Base-by-base conservation (phyloP, 2,329 filamentous ascomycete species). In the Clonostachys solani region DNA sequence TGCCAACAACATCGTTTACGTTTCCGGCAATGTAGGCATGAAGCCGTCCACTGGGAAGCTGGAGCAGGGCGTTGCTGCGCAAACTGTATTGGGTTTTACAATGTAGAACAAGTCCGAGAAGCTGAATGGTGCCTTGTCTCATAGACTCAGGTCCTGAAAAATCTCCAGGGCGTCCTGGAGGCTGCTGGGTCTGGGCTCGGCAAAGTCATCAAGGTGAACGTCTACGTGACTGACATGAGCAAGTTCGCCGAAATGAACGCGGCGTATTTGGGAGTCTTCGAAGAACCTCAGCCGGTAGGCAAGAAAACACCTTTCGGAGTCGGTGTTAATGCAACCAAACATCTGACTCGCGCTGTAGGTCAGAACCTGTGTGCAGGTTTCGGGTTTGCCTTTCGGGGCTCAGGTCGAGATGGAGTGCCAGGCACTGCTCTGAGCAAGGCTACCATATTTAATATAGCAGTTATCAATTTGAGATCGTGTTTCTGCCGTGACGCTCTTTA, bases 361-460 rank as follows among this genome's bases (percentile, higher is more conserved):
- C 45, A 65, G 84, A 49, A 86, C 81, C 45, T 91, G 86, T 60
- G 85, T 91, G 19, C 85, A 86, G 0, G 87, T 90, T 12, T 82
- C 86, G 65, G 77, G 85, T 60, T 68, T 91, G 55, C 87, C 86
- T 3, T 79, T 87, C 58, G 78, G 79, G 12, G 84, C 86, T 8
- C 79, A 85, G 49, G 80, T 91, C 7, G 87, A 90, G 71, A 87
- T 91, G 59, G 86, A 91, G 69, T n/a, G n/a, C 13, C n/a, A n/a
- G n/a, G n/a, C n/a, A n/a, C n/a, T n/a, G n/a, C n/a, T n/a, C n/a
- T n/a, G n/a, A n/a, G n/a, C n/a, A n/a, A n/a, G n/a, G n/a, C n/a
- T n/a, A n/a, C n/a, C n/a, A n/a, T n/a, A n/a, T n/a, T n/a, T n/a
- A n/a, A n/a, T n/a, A n/a, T n/a, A n/a, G n/a, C n/a, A n/a, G n/a